A percentile compares a stretch with the other conserved stretches of the same genome.
phyloP scores from a whole-genome alignment of 805 yeast genomes.

The Zygoascus ofunaensis region DNA sequence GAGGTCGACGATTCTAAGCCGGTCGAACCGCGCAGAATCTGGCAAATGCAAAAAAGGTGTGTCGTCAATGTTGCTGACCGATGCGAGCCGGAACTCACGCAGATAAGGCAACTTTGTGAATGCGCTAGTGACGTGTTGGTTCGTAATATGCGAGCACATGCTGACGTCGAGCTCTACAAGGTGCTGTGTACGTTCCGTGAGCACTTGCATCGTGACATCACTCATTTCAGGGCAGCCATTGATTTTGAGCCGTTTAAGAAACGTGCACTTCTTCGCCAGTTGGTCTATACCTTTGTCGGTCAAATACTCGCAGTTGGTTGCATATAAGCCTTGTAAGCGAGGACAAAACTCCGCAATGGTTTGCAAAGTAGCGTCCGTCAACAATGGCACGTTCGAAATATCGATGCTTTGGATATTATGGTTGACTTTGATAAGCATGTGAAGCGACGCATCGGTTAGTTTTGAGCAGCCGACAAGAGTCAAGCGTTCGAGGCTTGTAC shows the following conservation, averaged over 20 bases:
- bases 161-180: constrained; percentile 87
- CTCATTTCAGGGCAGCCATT: constrained; percentile 60
- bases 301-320: constrained; percentile 72
- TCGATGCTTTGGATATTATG: constrained; percentile 74
- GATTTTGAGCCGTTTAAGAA: constrained; percentile 73
- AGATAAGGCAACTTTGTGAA: constrained; percentile 59
- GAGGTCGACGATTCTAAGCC: constrained; percentile 72
- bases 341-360: constrained; percentile 64
- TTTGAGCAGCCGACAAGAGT: constrained; percentile 74
- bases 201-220: constrained; percentile 49
- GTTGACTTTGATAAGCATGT: constrained; percentile 54
- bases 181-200: constrained; percentile 65
- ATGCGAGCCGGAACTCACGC: constrained; percentile 76
- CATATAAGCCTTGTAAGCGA: constrained; percentile 80
- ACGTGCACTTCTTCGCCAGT: constrained; percentile 55
- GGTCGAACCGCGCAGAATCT: constrained; percentile 36
- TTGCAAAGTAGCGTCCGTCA: constrained; percentile 59
- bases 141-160: constrained; percentile 65
- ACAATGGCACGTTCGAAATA: constrained; percentile 63
- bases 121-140: constrained; percentile 47
- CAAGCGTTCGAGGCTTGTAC: constrained; percentile 72
- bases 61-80: constrained; percentile 61
- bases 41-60: constrained; percentile 50
- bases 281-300: constrained; percentile 53
- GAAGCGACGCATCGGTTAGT: constrained; percentile 52